A percentile compares a stretch with the other conserved stretches of the same genome.
phyloP scores from a whole-genome alignment of 805 yeast species.

The Candida qinlingensis region DNA sequence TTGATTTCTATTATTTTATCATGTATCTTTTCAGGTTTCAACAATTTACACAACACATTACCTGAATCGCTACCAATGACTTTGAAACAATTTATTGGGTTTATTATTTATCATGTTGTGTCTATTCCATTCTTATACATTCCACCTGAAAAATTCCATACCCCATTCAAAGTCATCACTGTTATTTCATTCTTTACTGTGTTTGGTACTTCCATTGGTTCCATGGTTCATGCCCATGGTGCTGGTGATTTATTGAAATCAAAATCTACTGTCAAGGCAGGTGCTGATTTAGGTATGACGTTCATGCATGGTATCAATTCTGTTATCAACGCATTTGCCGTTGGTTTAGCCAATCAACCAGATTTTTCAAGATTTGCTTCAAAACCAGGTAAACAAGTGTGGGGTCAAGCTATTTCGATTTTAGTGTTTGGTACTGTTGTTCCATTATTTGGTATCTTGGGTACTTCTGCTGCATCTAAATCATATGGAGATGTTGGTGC shows the following conservation, averaged over 20 bases:
- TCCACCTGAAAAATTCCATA: constrained; percentile 29
- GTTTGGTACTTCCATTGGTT: constrained; percentile 32
- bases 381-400: constrained; percentile 32
- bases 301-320: constrained; percentile 28
- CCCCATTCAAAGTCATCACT: constrained; percentile 25
- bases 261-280: constrained; percentile 21
- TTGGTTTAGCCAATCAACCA: constrained; percentile 29
- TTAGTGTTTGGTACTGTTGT: constrained; percentile 36
- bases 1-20: constrained; percentile 34
- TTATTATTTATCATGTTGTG: constrained; percentile 35
- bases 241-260: constrained; percentile 29
- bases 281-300: constrained; percentile 28
- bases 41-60: constrained; percentile 34
- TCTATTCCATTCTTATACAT: constrained; percentile 26
- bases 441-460: constrained; percentile 41
- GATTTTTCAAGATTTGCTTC: constrained; percentile 34
- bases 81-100: constrained; percentile 36
- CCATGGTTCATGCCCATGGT: constrained; percentile 27
- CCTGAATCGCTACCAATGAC: constrained; percentile 36
- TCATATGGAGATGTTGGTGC: constrained; percentile 30
- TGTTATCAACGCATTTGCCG: constrained; percentile 26
- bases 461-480: constrained; percentile 39
- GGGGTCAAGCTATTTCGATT: constrained; percentile 33
- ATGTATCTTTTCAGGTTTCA: constrained; percentile 33
- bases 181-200: constrained; percentile 28